Base-by-base conservation (phyloP, 2,329 filamentous ascomycete genomes). In the Fusarium succisae region DNA sequence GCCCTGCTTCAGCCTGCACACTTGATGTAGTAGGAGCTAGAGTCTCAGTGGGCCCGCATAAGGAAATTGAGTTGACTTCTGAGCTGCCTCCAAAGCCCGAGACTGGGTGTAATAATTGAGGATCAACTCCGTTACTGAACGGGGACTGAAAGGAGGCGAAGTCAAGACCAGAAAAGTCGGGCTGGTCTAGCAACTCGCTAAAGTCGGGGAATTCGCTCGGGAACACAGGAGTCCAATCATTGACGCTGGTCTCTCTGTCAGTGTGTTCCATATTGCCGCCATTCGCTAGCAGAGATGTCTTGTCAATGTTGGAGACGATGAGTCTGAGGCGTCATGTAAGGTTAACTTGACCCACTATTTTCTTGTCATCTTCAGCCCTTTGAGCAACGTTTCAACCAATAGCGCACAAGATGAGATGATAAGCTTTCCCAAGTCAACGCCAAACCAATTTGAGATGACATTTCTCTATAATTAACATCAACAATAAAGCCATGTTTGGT, bases 321-420 rank as follows among this genome's bases (percentile, higher is more conserved):
- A 30, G 17, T 35, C 10, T 12, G 38, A 28, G 17, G 8, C n/a
- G 30, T 30, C n/a, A 12, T 44, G 7, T 8, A 22, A 47, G 20
- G 20, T n/a, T 38, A 18, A 2, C 1, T 22, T 18, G 44, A 13
- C 53, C 67, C 67, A 70, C 66, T 58, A 15, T 70, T 70, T 70
- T 11, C 67, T 66, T 66, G 66, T 70, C 66, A 66, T 48, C 4
- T 32, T 70, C 45, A 66, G 11, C 67, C 67, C 67, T 70, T 70
- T 24, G 18, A 20, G 1, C 20, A 12, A 1, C 6, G 2, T 7
- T 4, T 7, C 3, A 37, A 11, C 58, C 67, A 70, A 70, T 70
- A 1, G 18, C 4, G 3, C 6, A 24, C 11, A 30, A 13, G 13
- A 20, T 17, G 15, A 2, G 4, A 7, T 2, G 2, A 8, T 43